Evolutionary conservation across 2,329 filamentous ascomycete species (phyloP), one percentile per base, ranked within the genome.

Genomic region (Clarireedia sp.): DNA sequence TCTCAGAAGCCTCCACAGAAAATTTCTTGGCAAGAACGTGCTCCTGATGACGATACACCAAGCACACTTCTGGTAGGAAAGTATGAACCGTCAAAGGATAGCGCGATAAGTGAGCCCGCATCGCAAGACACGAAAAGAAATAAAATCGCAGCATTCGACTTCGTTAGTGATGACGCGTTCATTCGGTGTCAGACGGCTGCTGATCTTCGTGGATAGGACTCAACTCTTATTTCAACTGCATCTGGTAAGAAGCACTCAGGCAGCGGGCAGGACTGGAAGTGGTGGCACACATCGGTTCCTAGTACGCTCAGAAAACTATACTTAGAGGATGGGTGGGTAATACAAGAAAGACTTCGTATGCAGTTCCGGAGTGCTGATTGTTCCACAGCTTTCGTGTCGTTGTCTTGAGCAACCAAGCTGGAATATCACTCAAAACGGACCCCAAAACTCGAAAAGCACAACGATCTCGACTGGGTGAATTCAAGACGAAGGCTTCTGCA

Each of bases 341-440:
- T n/a, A 58, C 29, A 50, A 46, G 26, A 48, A 50, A 46, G 26
- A 48, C 50, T 43, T 44, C 36, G 36, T 40, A 56, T 43, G 24
- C 17, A 36, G 36, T 14, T 19, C 53, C 48, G 24, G 24, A 12
- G 29, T 58, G 12, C 36, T 51, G 49, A 59, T 23, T 48, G 36
- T 41, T 12, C 2, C 9, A 23, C 64, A 88, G 87, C 29, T 95
- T 88, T 70, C 80, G 80, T 46, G 72, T 97, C 12, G 80, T 89
- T 17, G 81, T 97, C 48, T 72, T 99, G 49, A 95, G 89, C 59
- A 99, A 99, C 69, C 94, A 99, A 71, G 91, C 79, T 49, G 90
- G 87, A 14, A 77, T 99, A 45, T 86, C 80, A 16, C 74, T 97
- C 2, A 87, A 87, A 60, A 78, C 81, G 17, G 82, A 89, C 52